Evolutionary conservation across 2,329 filamentous ascomycete genomes (phyloP), one percentile per base, ranked within the genome.

Genomic region (Calonectria crousiana): DNA sequence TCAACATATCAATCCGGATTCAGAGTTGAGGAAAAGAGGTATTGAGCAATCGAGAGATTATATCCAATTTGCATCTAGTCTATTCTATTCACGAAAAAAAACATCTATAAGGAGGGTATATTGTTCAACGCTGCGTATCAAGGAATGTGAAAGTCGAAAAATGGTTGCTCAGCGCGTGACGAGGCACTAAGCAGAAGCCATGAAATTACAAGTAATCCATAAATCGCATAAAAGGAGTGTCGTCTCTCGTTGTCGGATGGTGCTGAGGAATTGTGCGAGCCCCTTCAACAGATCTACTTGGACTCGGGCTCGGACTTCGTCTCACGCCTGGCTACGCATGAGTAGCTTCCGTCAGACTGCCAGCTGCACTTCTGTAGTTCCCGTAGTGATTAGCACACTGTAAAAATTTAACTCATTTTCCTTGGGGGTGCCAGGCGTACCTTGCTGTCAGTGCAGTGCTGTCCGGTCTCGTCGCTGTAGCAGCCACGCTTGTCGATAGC

Each of bases 51-150:
- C 36, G 26, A 41, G 36, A 41, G n/a, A 26, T 20, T 62, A 10
- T 62, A 20, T 60, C 34, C n/a, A 41, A 41, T 38, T 60, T 60
- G 6, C 34, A 41, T 26, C 34, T 47, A 47, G 44, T 47, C 56
- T 60, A 41, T 38, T 60, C 56, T 41, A 62, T 62, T 18, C 34
- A 41, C n/a, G 8, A 32, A 32, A 32, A 32, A 60, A 20, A 62
- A 30, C 16, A 65, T 65, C 26, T 62, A 49, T 47, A 65, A 65
- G 60, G 60, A 65, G 60, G 38, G 60, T 47, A 49, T 65, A 65
- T 16, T 65, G 41, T 65, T 65, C 26, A 65, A 34, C 60, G 60
- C 60, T 65, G 60, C 18, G 41, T 34, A 65, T 41, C 6, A 65
- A 65, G 38, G 60, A 65, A 65, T 49, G 41, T 65, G 18, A 49